These are phyloP conservation scores for Cudoniella acicularis DNA, from an alignment of 495 filamentous ascomycete species.

Conservation along the genomic window DNA sequence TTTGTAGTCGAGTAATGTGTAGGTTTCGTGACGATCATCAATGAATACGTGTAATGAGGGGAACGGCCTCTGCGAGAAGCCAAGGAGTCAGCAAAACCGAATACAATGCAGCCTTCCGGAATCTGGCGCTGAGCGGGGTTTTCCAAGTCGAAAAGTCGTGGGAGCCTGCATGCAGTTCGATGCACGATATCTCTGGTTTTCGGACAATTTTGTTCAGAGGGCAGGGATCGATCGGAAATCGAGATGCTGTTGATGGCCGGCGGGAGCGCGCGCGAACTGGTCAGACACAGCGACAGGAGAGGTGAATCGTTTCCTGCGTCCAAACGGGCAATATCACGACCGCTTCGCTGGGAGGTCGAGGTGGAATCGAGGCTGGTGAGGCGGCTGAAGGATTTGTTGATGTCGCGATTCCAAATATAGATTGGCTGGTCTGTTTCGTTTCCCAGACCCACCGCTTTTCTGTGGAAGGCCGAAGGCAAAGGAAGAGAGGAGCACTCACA, in stretches of 20 bases:
- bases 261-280: background rate
- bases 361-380: background rate
- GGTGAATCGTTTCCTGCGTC: too few species aligned
- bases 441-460: background rate
- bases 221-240: background rate
- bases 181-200: conserved; percentile 13
- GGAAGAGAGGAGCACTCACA: conserved; percentile 11
- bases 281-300: too few species aligned
- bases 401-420: conserved; percentile 22
- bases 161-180: conserved; percentile 9
- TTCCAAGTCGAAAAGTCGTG: conserved; percentile 1
- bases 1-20: background rate
- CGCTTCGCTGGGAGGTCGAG: background rate
- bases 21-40: background rate
- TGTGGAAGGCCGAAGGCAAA: background rate
- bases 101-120: conserved; percentile 17
- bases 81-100: conserved; percentile 14
- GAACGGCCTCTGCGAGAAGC: conserved; percentile 3
- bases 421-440: background rate
- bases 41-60: conserved; percentile 5
- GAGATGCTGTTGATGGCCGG: background rate
- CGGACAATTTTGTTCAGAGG: conserved; percentile 3
- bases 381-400: conserved; percentile 15
- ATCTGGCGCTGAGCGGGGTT: conserved; percentile 6
- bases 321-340: background rate